Conservation (phyloP, 2,329 filamentous ascomycete species). For the Pseudogymnoascus destructans region DNA sequence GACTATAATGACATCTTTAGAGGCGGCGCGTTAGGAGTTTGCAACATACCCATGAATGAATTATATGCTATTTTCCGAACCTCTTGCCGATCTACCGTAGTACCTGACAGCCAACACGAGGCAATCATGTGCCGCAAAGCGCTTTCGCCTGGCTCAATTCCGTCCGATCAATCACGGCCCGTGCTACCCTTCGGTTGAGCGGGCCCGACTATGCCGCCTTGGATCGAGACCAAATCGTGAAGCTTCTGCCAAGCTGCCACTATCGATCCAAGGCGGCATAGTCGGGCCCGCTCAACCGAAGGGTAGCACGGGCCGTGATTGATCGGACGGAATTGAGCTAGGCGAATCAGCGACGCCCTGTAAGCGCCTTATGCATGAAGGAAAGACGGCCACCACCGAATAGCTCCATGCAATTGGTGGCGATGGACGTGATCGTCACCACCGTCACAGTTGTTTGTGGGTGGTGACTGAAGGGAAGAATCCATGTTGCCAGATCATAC, state of each 20-base stretch:
- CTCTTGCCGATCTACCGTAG: not conserved
- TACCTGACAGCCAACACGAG: conserved; percentile 3
- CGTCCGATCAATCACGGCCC: conserved; percentile 5
- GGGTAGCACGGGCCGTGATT: conserved; percentile 3
- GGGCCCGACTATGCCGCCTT: conserved; percentile 2
- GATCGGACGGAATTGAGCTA: not conserved
- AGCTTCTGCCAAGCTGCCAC: conserved; percentile 2
- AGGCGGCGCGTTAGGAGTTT: not conserved
- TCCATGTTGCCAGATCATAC: conserved; percentile 5
- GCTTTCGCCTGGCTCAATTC: not conserved
- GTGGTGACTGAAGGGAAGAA: not conserved
- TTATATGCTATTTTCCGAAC: conserved; percentile 1
- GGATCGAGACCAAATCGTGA: not conserved
- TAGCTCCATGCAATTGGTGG: conserved; percentile 4
- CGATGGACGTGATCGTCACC: not conserved
- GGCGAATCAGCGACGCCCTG: not conserved
- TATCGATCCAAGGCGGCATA: not conserved
- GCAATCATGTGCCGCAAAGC: not conserved
- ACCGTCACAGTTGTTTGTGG: not conserved
- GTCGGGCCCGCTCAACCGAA: not conserved
- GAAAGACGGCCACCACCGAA: not conserved
- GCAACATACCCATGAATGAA: conserved; percentile 8
- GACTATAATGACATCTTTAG: not conserved
- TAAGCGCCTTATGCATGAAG: not conserved
- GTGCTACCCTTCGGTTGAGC: not conserved